Conservation (phyloP, 352 stramenopile species). For the Globisporangium spinosum region DNA sequence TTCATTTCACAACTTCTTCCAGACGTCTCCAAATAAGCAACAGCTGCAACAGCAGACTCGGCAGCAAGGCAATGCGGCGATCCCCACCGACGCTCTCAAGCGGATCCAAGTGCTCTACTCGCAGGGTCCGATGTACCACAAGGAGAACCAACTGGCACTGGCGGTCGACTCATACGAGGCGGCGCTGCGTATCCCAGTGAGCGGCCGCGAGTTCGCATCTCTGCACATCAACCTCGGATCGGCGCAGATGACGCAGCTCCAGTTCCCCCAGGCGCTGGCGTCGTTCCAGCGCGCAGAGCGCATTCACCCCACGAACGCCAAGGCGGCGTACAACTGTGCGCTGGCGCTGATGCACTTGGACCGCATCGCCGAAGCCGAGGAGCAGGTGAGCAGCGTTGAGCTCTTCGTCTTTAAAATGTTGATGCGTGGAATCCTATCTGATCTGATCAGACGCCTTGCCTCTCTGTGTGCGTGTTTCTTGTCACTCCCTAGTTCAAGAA, state of each 20-base stretch:
- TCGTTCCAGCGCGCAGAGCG: constrained; percentile 38
- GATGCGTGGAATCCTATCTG: not conserved
- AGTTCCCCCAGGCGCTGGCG: constrained; percentile 32
- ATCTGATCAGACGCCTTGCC: not conserved
- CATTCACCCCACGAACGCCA: constrained; percentile 52
- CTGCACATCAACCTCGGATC: constrained; percentile 69
- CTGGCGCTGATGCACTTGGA: constrained; percentile 46
- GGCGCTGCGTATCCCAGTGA: constrained; percentile 32
- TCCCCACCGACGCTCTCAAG: constrained; percentile 22
- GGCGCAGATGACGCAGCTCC: constrained; percentile 39
- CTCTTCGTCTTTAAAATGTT: not conserved
- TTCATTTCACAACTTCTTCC: not conserved
- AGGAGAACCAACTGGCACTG: constrained; percentile 39
- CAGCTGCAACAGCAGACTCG: not conserved
- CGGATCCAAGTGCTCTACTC: constrained; percentile 52
- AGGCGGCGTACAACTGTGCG: constrained; percentile 56
- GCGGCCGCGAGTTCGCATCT: constrained; percentile 47
- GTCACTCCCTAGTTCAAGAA: constrained; percentile 23
- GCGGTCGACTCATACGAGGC: constrained; percentile 50
- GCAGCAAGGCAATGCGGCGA: not conserved
- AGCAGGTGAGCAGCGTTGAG: constrained; percentile 23
- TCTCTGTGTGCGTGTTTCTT: not conserved
- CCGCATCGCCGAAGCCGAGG: constrained; percentile 22
- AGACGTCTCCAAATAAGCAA: not conserved
- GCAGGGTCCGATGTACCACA: constrained; percentile 57